Percentiles rank a stretch among this genome's conserved stretches.
phyloP scores from a whole-genome alignment of 805 yeast species.

The Monosporozyma siamensis region DNA sequence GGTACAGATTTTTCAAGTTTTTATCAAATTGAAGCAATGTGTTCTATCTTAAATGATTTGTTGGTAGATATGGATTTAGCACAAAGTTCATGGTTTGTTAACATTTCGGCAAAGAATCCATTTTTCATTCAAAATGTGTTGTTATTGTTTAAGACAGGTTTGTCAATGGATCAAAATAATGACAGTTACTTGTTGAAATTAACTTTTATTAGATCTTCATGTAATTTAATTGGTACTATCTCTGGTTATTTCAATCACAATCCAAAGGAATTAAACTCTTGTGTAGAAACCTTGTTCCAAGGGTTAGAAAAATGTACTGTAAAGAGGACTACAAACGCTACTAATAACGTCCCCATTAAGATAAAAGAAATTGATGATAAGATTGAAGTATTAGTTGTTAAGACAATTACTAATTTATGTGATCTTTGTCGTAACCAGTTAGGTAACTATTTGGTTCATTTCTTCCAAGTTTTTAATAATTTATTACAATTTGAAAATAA shows the following conservation, averaged over 20 bases:
- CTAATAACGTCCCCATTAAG: conserved; percentile 2
- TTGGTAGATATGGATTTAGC: conserved; percentile 22
- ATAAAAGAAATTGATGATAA: conserved; percentile 16
- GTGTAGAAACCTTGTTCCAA: conserved; percentile 23
- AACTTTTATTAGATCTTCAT: conserved; percentile 25
- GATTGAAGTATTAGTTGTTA: conserved; percentile 22
- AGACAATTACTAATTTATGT: conserved; percentile 23
- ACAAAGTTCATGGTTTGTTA: conserved; percentile 26
- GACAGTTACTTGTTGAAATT: conserved; percentile 13
- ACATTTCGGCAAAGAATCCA: conserved; percentile 15
- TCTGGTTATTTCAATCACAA: conserved; percentile 24
- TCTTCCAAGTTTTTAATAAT: conserved; percentile 28
- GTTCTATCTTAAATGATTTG: conserved; percentile 20
- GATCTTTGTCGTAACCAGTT: conserved; percentile 24
- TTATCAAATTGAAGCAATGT: conserved; percentile 28
- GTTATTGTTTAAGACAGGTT: conserved; percentile 21
- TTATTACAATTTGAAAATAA: conserved; percentile 20
- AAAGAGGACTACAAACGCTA: neutral
- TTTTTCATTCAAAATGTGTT: conserved; percentile 19
- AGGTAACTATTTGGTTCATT: conserved; percentile 17
- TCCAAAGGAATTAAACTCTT: conserved; percentile 13
- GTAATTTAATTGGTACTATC: conserved; percentile 21
- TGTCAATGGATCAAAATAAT: conserved; percentile 11
- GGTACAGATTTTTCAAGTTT: conserved; percentile 8
- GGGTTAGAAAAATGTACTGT: conserved; percentile 21